These are phyloP conservation scores for Gossypium arboreum DNA, from an alignment of 345 rosid genomes.

Conservation along the genomic window DNA sequence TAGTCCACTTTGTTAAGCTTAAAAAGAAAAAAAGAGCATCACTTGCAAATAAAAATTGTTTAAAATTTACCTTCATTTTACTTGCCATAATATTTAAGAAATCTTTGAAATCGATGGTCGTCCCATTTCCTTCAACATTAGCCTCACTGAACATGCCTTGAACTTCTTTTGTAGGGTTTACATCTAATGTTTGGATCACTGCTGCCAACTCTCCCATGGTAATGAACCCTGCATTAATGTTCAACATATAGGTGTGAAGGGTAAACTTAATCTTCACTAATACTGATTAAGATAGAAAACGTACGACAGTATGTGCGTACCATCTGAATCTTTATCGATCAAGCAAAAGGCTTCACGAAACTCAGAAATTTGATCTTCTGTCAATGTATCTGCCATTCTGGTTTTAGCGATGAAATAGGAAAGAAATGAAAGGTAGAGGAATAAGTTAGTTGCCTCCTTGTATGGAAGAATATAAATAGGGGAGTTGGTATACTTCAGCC, in stretches of 20 bases:
- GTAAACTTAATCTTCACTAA: background rate
- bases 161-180: slow-evolving; percentile 42
- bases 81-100: slow-evolving; percentile 46
- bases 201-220: slow-evolving; percentile 41
- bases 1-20: background rate
- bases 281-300: background rate
- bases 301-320: slow-evolving; percentile 18
- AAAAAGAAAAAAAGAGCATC: background rate
- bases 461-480: background rate
- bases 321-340: slow-evolving; percentile 54
- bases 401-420: background rate
- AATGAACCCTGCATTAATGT: slow-evolving; percentile 34
- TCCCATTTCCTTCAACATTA: slow-evolving; percentile 34
- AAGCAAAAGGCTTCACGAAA: slow-evolving; percentile 50
- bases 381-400: slow-evolving; percentile 37
- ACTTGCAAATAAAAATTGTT: background rate
- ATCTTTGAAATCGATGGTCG: slow-evolving; percentile 33
- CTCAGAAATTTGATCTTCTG: slow-evolving; percentile 48
- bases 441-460: background rate
- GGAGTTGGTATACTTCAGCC: background rate
- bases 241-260: background rate
- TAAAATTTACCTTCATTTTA: slow-evolving; percentile 36
- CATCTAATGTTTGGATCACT: slow-evolving; percentile 37
- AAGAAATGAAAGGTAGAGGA: background rate
- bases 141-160: slow-evolving; percentile 41